Percentiles rank a stretch among this genome's conserved stretches.
Conservation (phyloP, 441 rosid species). For the Jatropha multifida region DNA sequence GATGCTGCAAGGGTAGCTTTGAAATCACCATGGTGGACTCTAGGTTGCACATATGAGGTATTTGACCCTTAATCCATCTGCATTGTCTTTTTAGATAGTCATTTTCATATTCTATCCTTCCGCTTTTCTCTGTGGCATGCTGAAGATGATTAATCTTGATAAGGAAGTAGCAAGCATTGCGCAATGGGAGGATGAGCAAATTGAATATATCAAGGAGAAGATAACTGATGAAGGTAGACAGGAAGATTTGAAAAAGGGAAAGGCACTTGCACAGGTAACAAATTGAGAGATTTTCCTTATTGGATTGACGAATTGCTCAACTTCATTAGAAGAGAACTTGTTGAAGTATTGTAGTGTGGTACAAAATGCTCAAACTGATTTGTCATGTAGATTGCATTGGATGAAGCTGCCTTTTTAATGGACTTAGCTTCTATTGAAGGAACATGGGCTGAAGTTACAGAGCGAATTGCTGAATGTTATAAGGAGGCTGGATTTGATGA, state of each 20-base stretch:
- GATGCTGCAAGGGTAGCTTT: constrained; percentile 84
- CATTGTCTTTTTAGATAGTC: neutral
- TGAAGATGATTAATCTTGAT: constrained; percentile 10
- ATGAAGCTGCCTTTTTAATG: constrained; percentile 82
- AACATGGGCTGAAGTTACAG: constrained; percentile 53
- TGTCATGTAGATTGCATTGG: constrained; percentile 54
- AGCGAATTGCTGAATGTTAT: constrained; percentile 63
- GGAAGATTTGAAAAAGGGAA: constrained; percentile 83
- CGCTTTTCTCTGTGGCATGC: neutral
- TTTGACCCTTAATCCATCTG: constrained; percentile 15
- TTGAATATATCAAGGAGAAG: constrained; percentile 74
- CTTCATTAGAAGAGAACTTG: neutral
- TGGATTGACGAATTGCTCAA: neutral
- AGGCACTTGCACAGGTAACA: constrained; percentile 67
- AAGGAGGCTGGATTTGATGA: constrained; percentile 60
- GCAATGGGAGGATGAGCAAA: constrained; percentile 89
- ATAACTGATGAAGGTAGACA: constrained; percentile 69
- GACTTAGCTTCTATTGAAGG: constrained; percentile 85
- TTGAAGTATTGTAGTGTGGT: neutral
- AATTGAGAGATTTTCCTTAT: neutral
- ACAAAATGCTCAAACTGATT: neutral
- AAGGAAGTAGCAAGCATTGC: constrained; percentile 79
- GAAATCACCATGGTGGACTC: constrained; percentile 92
- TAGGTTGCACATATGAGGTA: constrained; percentile 78
- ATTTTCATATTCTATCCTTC: constrained; percentile 3